Evolutionary conservation across 495 filamentous ascomycete species (phyloP).

Genomic region (Penicillium taxi): DNA sequence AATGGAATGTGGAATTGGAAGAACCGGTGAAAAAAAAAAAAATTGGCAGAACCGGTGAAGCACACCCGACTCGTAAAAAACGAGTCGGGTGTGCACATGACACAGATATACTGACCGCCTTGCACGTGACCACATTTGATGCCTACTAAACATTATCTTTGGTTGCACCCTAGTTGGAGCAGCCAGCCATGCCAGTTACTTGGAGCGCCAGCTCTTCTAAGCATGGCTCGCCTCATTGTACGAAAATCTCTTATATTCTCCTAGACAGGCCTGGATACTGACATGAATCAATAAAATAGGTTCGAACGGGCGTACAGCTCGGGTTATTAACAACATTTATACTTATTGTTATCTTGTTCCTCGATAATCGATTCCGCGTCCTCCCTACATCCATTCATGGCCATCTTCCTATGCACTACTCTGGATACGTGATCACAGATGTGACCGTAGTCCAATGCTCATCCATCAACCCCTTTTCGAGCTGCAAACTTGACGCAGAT

Average conservation of each 20-base stretch:
- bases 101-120: too few relatives aligned
- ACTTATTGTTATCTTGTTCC: slow-evolving; percentile 61
- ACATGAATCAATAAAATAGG: slow-evolving; percentile 24
- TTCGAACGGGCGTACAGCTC: slow-evolving; percentile 80
- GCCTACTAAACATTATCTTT: too few relatives aligned
- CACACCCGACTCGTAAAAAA: too few relatives aligned
- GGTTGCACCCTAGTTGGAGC: too few relatives aligned
- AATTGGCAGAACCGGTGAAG: too few relatives aligned
- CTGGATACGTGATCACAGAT: slow-evolving; percentile 79
- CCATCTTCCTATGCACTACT: slow-evolving; percentile 72
- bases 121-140: too few relatives aligned
- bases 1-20: too few relatives aligned
- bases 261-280: slow-evolving; percentile 4
- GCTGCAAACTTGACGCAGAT: slow-evolving; percentile 67
- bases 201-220: too few relatives aligned
- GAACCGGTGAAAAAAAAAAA: too few relatives aligned
- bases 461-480: slow-evolving; percentile 62
- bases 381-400: slow-evolving; percentile 75
- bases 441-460: slow-evolving; percentile 76
- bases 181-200: too few relatives aligned
- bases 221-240: slow-evolving; percentile 45
- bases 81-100: too few relatives aligned
- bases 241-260: slow-evolving; percentile 4
- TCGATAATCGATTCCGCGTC: slow-evolving; percentile 75
- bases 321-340: slow-evolving; percentile 56